A percentile compares a stretch with the other conserved stretches of the same genome.
These are phyloP conservation scores for Heliocybe sulcata DNA, from an alignment of 1,284 basidiomycete genomes.

Conservation along the genomic window DNA sequence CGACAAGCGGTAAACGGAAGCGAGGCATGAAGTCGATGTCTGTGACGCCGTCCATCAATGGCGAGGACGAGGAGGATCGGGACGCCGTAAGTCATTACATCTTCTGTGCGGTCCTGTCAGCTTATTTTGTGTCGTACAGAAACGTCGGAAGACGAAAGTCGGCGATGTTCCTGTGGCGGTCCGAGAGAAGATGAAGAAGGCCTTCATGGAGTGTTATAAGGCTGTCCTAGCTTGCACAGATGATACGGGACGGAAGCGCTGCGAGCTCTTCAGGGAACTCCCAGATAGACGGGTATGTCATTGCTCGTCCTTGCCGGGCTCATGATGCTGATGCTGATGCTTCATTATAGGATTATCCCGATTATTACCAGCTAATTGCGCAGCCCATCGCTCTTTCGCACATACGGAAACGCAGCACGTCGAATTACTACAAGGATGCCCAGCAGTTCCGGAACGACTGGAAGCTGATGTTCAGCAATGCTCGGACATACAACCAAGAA, in stretches of 20 bases:
- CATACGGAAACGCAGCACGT: slow-evolving; percentile 78
- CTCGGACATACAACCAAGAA: slow-evolving; percentile 84
- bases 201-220: slow-evolving; percentile 75
- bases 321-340: slow-evolving; percentile 6
- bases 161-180: slow-evolving; percentile 45
- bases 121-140: slow-evolving; percentile 31
- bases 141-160: slow-evolving; percentile 68
- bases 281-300: slow-evolving; percentile 63
- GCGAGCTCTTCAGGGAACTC: slow-evolving; percentile 77
- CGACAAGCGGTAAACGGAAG: slow-evolving; percentile 58
- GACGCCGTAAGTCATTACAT: slow-evolving; percentile 42
- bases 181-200: slow-evolving; percentile 78
- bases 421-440: slow-evolving; percentile 72
- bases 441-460: slow-evolving; percentile 76
- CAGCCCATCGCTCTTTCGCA: slow-evolving; percentile 84
- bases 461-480: slow-evolving; percentile 89
- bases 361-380: slow-evolving; percentile 68
- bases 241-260: slow-evolving; percentile 68
- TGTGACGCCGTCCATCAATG: slow-evolving; percentile 66
- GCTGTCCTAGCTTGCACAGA: slow-evolving; percentile 76
- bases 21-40: slow-evolving; percentile 69
- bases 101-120: background rate
- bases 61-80: slow-evolving; percentile 62
- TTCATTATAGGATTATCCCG: slow-evolving; percentile 74
- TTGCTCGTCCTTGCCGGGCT: background rate